Evolutionary conservation across 1,284 basidiomycete genomes (phyloP).

Genomic region (Pascua guehoae): DNA sequence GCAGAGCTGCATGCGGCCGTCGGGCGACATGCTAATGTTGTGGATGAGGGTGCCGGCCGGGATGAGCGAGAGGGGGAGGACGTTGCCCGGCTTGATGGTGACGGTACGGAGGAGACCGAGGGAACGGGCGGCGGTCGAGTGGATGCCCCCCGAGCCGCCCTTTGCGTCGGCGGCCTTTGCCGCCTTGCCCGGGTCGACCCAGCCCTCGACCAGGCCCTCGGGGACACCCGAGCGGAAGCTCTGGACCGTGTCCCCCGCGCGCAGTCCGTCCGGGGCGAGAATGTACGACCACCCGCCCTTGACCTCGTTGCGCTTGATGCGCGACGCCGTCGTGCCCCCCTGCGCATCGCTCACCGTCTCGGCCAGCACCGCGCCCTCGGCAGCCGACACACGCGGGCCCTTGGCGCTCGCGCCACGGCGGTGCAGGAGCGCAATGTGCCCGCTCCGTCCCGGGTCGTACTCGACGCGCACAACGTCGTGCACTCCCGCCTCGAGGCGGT

Average conservation of each 20-base stretch:
- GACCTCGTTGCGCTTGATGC: slow-evolving; percentile 30
- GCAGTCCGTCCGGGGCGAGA: slow-evolving; percentile 81
- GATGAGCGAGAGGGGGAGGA: slow-evolving; percentile 84
- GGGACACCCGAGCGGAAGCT: slow-evolving; percentile 82
- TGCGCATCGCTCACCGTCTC: slow-evolving; percentile 18
- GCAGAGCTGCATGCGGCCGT: slow-evolving; percentile 76
- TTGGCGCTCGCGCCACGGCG: slow-evolving; percentile 22
- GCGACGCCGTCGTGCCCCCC: slow-evolving; percentile 11
- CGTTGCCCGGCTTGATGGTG: slow-evolving; percentile 88
- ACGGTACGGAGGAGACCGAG: slow-evolving; percentile 80
- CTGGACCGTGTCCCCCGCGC: slow-evolving; percentile 82
- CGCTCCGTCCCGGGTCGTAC: slow-evolving; percentile 90
- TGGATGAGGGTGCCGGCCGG: slow-evolving; percentile 90
- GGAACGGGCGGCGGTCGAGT: slow-evolving; percentile 50
- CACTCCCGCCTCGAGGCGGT: slow-evolving; percentile 67
- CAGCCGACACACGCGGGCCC: slow-evolving; percentile 23
- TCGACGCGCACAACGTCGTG: slow-evolving; percentile 91
- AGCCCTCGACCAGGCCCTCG: slow-evolving; percentile 67
- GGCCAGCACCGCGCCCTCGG: slow-evolving; percentile 30
- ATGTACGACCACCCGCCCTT: slow-evolving; percentile 68
- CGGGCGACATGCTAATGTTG: slow-evolving; percentile 71
- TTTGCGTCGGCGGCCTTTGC: slow-evolving; percentile 1
- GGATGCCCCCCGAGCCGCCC: slow-evolving; percentile 46
- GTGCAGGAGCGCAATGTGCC: slow-evolving; percentile 83
- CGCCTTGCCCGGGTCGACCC: slow-evolving; percentile 45